Percentiles rank a stretch among this genome's conserved stretches.
These are phyloP conservation scores for Rhodotorula glutinis DNA, from an alignment of 1,284 basidiomycete species.

Conservation along the genomic window DNA sequence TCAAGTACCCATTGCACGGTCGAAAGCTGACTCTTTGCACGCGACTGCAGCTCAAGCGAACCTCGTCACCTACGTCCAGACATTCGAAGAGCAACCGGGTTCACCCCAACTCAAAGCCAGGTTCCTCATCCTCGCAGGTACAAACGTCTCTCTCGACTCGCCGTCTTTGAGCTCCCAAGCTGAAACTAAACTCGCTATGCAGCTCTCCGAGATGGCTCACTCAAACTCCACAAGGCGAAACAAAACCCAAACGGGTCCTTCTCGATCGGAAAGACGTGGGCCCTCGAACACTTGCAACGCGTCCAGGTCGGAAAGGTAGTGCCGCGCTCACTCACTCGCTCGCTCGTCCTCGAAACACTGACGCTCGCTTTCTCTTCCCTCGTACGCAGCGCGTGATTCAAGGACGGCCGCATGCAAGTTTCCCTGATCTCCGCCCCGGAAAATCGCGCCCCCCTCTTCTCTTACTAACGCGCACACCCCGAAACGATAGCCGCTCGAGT, in stretches of 20 bases:
- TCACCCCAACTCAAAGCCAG: slow-evolving; percentile 38
- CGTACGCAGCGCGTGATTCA: slow-evolving; percentile 16
- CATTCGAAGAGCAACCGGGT: slow-evolving; percentile 69
- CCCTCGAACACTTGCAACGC: slow-evolving; percentile 70
- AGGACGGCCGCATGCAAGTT: slow-evolving; percentile 10
- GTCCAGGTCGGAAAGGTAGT: slow-evolving; percentile 70
- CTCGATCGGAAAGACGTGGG: slow-evolving; percentile 98
- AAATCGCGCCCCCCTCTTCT: background rate
- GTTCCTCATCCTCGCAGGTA: slow-evolving; percentile 43
- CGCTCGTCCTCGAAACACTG: background rate
- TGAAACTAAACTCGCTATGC: background rate
- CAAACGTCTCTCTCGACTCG: background rate
- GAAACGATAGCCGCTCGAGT: slow-evolving; percentile 46
- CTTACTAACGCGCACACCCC: too few relatives aligned
- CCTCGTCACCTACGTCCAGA: slow-evolving; percentile 81
- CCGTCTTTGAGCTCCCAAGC: background rate
- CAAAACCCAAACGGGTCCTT: slow-evolving; percentile 91
- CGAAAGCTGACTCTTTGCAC: background rate
- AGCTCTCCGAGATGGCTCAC: slow-evolving; percentile 26
- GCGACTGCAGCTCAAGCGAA: slow-evolving; percentile 59
- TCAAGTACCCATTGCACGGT: too few relatives aligned
- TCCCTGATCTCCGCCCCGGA: background rate
- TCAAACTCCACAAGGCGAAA: slow-evolving; percentile 84
- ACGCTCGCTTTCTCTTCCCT: background rate
- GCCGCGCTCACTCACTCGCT: slow-evolving; percentile 43